Conservation (phyloP, 345 rosid species). For the Aquilaria yunnanensis region DNA sequence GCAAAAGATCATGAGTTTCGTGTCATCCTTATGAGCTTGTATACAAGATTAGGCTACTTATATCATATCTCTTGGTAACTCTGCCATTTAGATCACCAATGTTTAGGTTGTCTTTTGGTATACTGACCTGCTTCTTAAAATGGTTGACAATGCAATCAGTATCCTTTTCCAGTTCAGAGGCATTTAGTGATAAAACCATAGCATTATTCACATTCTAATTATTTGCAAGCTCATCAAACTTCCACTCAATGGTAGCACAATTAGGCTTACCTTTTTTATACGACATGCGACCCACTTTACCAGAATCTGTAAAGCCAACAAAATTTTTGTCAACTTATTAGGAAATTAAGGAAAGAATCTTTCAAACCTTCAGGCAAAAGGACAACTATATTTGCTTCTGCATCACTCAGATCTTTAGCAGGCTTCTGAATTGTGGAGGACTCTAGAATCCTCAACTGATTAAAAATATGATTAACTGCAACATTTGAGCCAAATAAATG, state of each 20-base stretch:
- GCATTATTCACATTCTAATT: neutral
- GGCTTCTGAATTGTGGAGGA: constrained; percentile 21
- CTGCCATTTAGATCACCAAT: no score
- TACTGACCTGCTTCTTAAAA: no score
- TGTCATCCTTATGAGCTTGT: no score
- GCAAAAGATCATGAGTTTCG: no score
- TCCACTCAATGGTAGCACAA: constrained; percentile 3
- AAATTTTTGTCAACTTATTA: no score
- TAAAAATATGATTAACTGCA: constrained; percentile 69
- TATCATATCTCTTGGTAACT: no score
- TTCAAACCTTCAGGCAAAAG: no score
- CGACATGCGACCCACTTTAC: constrained; percentile 34
- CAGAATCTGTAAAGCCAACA: constrained; percentile 12
- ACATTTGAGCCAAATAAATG: constrained; percentile 22
- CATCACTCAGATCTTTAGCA: constrained; percentile 8
- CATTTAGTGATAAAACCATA: no score
- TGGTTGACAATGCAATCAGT: constrained; percentile 1
- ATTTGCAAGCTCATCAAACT: constrained; percentile 14
- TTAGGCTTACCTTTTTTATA: constrained; percentile 47
- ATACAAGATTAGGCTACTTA: no score
- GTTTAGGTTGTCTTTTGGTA: no score
- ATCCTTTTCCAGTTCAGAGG: constrained; percentile 14
- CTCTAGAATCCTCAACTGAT: constrained; percentile 29
- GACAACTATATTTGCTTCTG: neutral
- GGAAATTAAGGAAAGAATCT: no score